phyloP scores from a whole-genome alignment of 805 yeast genomes.

The Metschnikowia anglica region DNA sequence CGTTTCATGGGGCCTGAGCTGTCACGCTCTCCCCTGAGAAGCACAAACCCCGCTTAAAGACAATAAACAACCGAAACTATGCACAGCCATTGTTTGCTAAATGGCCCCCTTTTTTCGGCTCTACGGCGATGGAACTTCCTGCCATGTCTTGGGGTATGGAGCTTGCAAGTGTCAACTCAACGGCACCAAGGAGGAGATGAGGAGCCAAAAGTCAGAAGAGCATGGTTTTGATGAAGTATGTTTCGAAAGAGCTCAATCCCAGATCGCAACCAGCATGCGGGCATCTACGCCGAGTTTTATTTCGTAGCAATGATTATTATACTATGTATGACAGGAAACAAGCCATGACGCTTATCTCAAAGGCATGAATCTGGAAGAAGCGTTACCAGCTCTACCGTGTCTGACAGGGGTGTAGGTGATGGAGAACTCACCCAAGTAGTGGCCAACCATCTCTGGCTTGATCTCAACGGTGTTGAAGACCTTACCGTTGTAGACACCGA shows the following conservation, averaged over 20 bases:
- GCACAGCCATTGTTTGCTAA: too few species aligned
- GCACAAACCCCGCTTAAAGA: too few species aligned
- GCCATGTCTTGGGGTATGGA: too few species aligned
- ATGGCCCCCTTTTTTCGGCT: too few species aligned
- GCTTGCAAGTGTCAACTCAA: too few species aligned
- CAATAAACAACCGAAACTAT: too few species aligned
- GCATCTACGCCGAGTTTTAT: not conserved
- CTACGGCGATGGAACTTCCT: too few species aligned
- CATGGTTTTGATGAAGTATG: not conserved
- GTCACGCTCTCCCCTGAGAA: too few species aligned
- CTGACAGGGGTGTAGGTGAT: slow-evolving; percentile 99
- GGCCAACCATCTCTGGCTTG: slow-evolving; percentile 99
- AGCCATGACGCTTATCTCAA: slow-evolving; percentile 36
- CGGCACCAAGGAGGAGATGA: too few species aligned
- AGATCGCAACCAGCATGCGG: not conserved
- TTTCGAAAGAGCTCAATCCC: not conserved
- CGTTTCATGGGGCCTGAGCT: too few species aligned
- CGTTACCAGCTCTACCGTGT: slow-evolving; percentile 98
- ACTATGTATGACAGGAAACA: slow-evolving; percentile 17
- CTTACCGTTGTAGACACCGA: slow-evolving; percentile 99
- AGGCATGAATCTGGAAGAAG: slow-evolving; percentile 77
- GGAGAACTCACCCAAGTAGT: slow-evolving; percentile 99
- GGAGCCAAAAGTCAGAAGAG: too few species aligned
- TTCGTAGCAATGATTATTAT: slow-evolving; percentile 20
- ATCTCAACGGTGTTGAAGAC: slow-evolving; percentile 98